Base-by-base conservation (phyloP, 2,329 filamentous ascomycete species). In the Ramularia endophylla region DNA sequence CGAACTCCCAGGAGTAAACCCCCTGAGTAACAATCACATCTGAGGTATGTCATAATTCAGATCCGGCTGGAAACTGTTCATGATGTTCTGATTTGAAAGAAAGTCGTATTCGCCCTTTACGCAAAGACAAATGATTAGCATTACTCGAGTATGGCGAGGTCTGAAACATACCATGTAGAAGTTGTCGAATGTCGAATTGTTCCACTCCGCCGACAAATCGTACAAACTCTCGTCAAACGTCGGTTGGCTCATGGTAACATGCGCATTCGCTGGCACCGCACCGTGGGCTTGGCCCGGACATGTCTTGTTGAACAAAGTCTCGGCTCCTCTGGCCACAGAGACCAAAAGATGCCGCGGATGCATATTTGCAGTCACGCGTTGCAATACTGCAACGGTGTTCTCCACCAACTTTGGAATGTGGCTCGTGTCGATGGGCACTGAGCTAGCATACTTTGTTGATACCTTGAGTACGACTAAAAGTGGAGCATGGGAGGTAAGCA, bases 381-480 rank as follows among this genome's bases (percentile, higher is more conserved):
- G 53, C 27, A 59, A 40, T 2, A 57, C 54, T 12, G 29, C 28
- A n/a, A 59, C 53, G 8, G 58, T 40, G 6, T 52, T 46, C 9
- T 40, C 48, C 1, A 59, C 50, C 15, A 58, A 46, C 2, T 38
- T 44, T n/a, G 44, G 45, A 18, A 58, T 52, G 29, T 58, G 50
- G 22, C 46, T 50, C 2, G 50, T 57, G 38, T 58, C 57, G 8
- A 58, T 49, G 5, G 50, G 50, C 2, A 58, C 48, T 9, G 48
- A 52, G 8, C 38, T 48, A 9, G 54, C 49, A 36, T 56, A 58
- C 27, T 56, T 57, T n/a, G 56, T 53, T 15, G 57, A 55, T 1
- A 58, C 50, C 38, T 60, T 60, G 16, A 61, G 50, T 17, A 59
- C 46, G 27, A 57, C n/a, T n/a, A n/a, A n/a, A n/a, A n/a, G n/a